These are phyloP conservation scores for maize (Zea mays) DNA, from an alignment of 176 grass and related monocot species.

Conservation along the genomic window Zm-B73-REFERENCE-NAM-5.0 NC_050099.1:121594001-121594500, in stretches of 20 bases:
- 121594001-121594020: constrained; percentile 22
- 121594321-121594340: constrained; percentile 21
- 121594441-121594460: no score
- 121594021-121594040: not conserved
- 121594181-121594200: constrained; percentile 21
- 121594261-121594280: constrained; percentile 23
- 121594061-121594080: not conserved
- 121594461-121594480: no score
- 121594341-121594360: constrained; percentile 24
- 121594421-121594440: no score
- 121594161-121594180: not conserved
- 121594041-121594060: not conserved
- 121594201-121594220: constrained; percentile 59
- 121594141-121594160: not conserved
- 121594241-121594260: constrained; percentile 1
- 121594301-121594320: constrained; percentile 27
- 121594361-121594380: constrained; percentile 5
- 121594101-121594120: not conserved
- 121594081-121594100: constrained; percentile 13
- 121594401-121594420: no score
- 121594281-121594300: not conserved
- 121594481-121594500: no score
- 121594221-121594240: constrained; percentile 28
- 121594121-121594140: constrained; percentile 8
- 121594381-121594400: no score